A percentile compares a stretch with the other conserved stretches of the same genome.
These are phyloP conservation scores for Lablab purpureus DNA, from an alignment of 306 rosid genomes.

Conservation along the genomic window DNA sequence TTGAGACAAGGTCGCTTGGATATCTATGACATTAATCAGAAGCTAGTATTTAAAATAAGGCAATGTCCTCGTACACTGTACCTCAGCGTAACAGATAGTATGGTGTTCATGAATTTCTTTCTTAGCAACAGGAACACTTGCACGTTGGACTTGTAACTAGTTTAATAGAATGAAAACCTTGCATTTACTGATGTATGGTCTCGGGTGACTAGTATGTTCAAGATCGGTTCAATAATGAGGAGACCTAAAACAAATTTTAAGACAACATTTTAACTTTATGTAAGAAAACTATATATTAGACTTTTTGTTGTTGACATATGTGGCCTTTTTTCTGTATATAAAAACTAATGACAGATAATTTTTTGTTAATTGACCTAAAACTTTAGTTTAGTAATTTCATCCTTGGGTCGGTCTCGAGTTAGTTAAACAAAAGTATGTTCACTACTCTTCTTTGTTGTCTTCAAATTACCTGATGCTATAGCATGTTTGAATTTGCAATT, in stretches of 20 bases:
- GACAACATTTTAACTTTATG: no score
- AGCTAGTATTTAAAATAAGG: neutral
- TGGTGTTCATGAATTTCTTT: conserved; percentile 6
- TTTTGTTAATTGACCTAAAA: no score
- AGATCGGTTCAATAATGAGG: no score
- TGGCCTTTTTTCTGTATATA: no score
- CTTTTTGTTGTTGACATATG: no score
- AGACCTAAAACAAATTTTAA: no score
- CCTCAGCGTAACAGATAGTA: neutral
- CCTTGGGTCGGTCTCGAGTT: neutral
- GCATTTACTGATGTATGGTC: neutral
- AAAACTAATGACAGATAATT: no score
- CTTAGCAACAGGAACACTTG: neutral
- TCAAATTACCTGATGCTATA: neutral
- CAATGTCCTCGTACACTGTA: neutral
- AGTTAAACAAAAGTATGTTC: neutral
- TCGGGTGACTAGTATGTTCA: no score
- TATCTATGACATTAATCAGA: conserved; percentile 39
- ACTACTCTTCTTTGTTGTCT: neutral
- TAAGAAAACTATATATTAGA: no score
- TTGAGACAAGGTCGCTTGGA: conserved; percentile 46
- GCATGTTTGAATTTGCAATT: no score
- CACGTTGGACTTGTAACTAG: neutral
- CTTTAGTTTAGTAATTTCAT: no score
- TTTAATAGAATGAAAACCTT: neutral